Percentiles rank a stretch among this genome's conserved stretches.
Evolutionary conservation across 306 rosid genomes (phyloP).

Genomic region (Cucumis cinereus): DNA sequence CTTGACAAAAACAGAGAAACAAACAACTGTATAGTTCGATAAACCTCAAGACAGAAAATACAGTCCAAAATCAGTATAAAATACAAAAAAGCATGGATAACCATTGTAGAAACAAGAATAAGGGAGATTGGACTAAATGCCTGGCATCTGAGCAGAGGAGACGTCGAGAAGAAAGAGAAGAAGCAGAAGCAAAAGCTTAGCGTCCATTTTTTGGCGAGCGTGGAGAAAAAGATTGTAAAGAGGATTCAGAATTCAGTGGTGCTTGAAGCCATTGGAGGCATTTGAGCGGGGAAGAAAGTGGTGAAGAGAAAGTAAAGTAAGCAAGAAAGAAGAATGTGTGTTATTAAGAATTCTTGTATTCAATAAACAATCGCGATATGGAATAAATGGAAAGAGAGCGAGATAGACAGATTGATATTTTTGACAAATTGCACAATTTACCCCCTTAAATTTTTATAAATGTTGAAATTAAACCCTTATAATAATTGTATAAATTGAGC

Average conservation of each 20-base stretch:
- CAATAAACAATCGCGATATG: neutral
- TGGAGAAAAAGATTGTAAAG: constrained; percentile 11
- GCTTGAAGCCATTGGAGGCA: neutral
- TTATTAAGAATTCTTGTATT: neutral
- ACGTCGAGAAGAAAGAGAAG: constrained; percentile 21
- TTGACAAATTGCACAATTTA: no score
- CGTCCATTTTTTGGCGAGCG: constrained; percentile 32
- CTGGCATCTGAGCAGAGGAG: constrained; percentile 74
- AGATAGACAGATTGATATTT: neutral
- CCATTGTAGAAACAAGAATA: neutral
- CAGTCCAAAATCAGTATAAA: neutral
- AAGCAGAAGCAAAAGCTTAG: constrained; percentile 18
- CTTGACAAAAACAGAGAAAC: neutral
- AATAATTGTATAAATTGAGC: no score
- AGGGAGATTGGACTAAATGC: constrained; percentile 16
- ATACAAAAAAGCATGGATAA: neutral
- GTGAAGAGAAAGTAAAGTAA: neutral
- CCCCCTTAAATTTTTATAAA: no score
- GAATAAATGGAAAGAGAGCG: neutral
- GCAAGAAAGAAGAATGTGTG: neutral
- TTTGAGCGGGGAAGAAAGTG: neutral
- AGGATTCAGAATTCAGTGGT: neutral
- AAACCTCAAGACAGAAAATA: neutral
- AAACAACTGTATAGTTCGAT: neutral
- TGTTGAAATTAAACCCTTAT: no score